phyloP scores from a whole-genome alignment of 2,329 filamentous ascomycete species.

The Bertia moriformis region DNA sequence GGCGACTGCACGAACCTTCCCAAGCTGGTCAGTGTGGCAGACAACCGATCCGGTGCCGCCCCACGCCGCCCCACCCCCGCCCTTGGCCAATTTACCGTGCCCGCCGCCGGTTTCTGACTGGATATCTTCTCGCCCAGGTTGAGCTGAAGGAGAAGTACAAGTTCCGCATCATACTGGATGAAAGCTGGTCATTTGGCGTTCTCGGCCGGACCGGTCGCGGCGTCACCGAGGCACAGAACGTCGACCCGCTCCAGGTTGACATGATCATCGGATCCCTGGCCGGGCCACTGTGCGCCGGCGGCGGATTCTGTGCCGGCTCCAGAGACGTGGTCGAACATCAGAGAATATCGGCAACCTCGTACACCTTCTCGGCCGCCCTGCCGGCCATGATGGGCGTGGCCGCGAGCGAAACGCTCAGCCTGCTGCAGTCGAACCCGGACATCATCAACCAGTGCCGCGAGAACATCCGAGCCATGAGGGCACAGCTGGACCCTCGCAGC shows the following conservation, averaged over 20 bases:
- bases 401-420: conserved; percentile 73
- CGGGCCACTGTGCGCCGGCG: conserved; percentile 78
- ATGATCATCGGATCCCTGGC: conserved; percentile 92
- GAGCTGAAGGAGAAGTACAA: conserved; percentile 94
- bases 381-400: conserved; percentile 92
- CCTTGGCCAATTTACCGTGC: not conserved
- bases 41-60: conserved; percentile 3
- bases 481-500: conserved; percentile 78
- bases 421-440: conserved; percentile 78
- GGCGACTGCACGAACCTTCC: conserved; percentile 77
- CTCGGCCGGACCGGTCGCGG: conserved; percentile 82
- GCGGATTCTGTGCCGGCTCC: conserved; percentile 87
- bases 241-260: conserved; percentile 82
- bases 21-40: conserved; percentile 66
- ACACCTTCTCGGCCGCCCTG: conserved; percentile 89
- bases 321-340: conserved; percentile 92
- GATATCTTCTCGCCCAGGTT: conserved; percentile 41
- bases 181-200: conserved; percentile 96
- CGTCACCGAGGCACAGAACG: conserved; percentile 89
- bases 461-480: conserved; percentile 72
- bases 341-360: conserved; percentile 78
- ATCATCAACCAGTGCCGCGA: conserved; percentile 67
- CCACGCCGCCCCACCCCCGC: conserved; percentile 1
- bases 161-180: conserved; percentile 92
- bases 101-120: conserved; percentile 5